Base-by-base conservation (phyloP, 2,329 filamentous ascomycete species). In the Alternaria infectoria region DNA sequence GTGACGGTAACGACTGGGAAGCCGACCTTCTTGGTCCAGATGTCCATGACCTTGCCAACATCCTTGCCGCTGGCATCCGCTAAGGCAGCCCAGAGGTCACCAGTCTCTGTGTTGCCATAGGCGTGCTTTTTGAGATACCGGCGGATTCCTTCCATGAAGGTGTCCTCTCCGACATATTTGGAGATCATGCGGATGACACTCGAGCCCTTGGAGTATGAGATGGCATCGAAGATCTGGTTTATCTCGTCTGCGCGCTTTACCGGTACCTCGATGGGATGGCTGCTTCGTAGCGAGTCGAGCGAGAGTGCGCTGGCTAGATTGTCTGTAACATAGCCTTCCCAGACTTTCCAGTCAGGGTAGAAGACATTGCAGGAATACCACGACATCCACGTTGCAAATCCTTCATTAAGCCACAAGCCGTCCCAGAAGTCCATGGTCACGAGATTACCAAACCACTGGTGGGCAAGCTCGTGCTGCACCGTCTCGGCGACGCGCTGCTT, bases 381-480 rank as follows among this genome's bases (percentile, higher is more conserved):
- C 64, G 92, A 94, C 92, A 96, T 93, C 89, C 92, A 93, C 43
- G 93, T 96, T 30, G 93, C 93, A 73, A 96, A 96, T 36, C 93
- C 93, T 80, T 96, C 93, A 80, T 98, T 98, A 57, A 98, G 87
- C 95, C 95, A 98, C 8, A 98, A 84, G 58, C 94, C 95, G 81
- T 97, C 93, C 95, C 95, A 98, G 86, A 96, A 97, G 80, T 97
- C 93, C 93, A 97, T 97, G 57, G 95, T 97, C 26, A 97, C 95
- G 57, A 97, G 84, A 83, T 98, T 97, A 67, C 95, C 95, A 76
- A 98, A 98, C 95, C 95, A 98, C 81, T 97, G 95, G 82, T 98
- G 95, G 44, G 95, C 95, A 77, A 98, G 85, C 80, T 98, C 95
- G 83, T 98, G 95, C 85, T 97, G 94, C 26, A 98, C 95, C 44